Percentiles rank a stretch among this genome's conserved stretches.
phyloP scores from a whole-genome alignment of 345 rosid genomes.

The Linum tenue region DNA sequence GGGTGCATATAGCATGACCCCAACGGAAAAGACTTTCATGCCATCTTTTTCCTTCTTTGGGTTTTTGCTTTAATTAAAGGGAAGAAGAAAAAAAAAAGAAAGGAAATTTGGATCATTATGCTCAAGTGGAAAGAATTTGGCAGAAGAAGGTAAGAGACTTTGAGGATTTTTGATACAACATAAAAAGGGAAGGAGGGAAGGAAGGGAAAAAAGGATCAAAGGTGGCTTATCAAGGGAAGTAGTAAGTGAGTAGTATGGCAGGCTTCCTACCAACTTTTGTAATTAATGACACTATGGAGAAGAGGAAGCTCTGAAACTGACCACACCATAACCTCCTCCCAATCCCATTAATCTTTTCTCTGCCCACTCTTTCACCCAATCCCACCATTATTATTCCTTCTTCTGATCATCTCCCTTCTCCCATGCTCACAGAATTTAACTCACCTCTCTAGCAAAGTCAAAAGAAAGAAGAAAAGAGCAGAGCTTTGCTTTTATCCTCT shows the following conservation, averaged over 20 bases:
- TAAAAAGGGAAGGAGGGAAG: not conserved
- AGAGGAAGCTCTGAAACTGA: not conserved
- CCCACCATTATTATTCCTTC: slow-evolving; percentile 1
- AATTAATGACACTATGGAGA: slow-evolving; percentile 9
- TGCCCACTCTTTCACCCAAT: not conserved
- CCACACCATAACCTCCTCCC: not conserved
- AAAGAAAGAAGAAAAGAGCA: not conserved
- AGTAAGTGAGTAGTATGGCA: not conserved
- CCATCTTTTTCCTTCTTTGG: not conserved
- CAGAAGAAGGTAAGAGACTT: not conserved
- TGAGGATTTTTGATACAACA: not conserved
- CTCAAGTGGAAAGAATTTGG: not conserved
- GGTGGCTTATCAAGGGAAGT: not conserved
- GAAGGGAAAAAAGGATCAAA: not conserved
- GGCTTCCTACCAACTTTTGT: slow-evolving; percentile 14
- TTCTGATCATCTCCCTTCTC: not conserved
- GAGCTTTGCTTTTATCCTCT: not conserved
- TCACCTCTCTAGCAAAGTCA: slow-evolving; percentile 5
- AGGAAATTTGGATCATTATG: not conserved
- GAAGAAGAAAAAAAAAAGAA: not conserved
- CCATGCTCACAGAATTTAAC: slow-evolving; percentile 4
- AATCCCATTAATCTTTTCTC: not conserved
- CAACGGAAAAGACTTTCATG: not conserved
- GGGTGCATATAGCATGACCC: not conserved
- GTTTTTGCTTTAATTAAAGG: not conserved